Percentiles rank a stretch among this genome's conserved stretches.
These are phyloP conservation scores for Citrullus amarus DNA, from an alignment of 306 rosid genomes.

Conservation along the genomic window DNA sequence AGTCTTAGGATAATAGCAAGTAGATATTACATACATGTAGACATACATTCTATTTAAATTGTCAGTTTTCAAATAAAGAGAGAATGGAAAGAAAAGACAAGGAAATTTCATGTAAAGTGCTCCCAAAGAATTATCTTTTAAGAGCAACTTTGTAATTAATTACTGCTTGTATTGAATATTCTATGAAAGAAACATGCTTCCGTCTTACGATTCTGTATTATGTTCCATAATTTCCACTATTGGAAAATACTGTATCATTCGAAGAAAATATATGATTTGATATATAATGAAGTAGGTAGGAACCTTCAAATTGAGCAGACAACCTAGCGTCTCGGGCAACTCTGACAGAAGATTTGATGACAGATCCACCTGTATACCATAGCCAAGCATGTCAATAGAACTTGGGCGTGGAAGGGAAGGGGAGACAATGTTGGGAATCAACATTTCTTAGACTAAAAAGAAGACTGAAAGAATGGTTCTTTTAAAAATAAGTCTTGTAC, in stretches of 20 bases:
- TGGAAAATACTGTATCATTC: neutral
- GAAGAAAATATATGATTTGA: neutral
- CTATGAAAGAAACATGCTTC: neutral
- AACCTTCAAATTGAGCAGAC: conserved; percentile 68
- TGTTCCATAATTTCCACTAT: neutral
- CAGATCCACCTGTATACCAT: conserved; percentile 58
- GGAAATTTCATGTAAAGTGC: neutral
- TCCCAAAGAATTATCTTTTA: neutral
- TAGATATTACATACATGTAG: neutral
- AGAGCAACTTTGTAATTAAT: neutral
- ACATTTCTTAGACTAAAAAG: neutral
- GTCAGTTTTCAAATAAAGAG: neutral
- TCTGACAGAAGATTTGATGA: conserved; percentile 65
- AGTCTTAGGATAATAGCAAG: neutral
- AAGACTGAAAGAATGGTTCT: neutral
- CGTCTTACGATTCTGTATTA: neutral
- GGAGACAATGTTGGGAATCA: neutral
- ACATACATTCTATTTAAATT: neutral
- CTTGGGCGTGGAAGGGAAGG: neutral
- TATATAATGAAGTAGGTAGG: neutral
- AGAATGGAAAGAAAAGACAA: neutral
- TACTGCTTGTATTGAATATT: neutral
- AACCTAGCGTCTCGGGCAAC: conserved; percentile 65
- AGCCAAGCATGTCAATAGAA: conserved; percentile 10
- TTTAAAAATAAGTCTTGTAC: conserved; percentile 18